Evolutionary conservation across 208 protist species (phyloP), one percentile per base, ranked within the genome.

Genomic region (Tritrichomonas musculus): DNA sequence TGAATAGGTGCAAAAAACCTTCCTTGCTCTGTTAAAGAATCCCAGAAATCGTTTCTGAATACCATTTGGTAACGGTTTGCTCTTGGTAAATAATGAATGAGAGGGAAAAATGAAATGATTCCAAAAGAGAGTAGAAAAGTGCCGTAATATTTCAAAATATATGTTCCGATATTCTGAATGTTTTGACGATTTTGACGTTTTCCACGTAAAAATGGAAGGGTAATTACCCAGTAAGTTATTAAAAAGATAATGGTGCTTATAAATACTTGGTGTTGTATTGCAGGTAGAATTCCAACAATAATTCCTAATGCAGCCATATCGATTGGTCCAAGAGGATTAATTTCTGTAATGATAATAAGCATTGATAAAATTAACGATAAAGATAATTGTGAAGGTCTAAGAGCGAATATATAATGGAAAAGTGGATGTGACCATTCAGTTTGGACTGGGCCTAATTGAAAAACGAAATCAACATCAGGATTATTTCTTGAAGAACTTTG

Each of bases 371-470:
- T 13, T 27, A 53, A n/a, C 11, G 27, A 57, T 57, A 88, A 1
- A 5, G 47, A 49, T 14, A 88, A 27, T 57, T 88, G 77, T 57
- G 77, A 57, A 20, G 44, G 47, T 22, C 77, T 25, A 27, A 44
- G 39, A 11, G 77, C 77, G 3, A 88, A 50, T 1, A 88, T 88
- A 30, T 88, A 88, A 20, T 88, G 47, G 8, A 88, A 30, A 39
- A 88, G 33, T 53, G 39, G 77, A 50, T 88, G 77, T 36, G 47
- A 88, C 77, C 77, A 88, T 88, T 88, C 25, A 1, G 77, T 88
- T 53, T 17, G 44, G 33, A 8, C 9, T 33, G 9, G 14, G 4
- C 77, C 77, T 17, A 44, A 57, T 30, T 88, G n/a, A 39, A 57
- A 88, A 88, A 88, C 77, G 30, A 88, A 88, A 88, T 88, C 47